phyloP scores from a whole-genome alignment of 169 alveolate genomes.

The Babesia ovata region DNA sequence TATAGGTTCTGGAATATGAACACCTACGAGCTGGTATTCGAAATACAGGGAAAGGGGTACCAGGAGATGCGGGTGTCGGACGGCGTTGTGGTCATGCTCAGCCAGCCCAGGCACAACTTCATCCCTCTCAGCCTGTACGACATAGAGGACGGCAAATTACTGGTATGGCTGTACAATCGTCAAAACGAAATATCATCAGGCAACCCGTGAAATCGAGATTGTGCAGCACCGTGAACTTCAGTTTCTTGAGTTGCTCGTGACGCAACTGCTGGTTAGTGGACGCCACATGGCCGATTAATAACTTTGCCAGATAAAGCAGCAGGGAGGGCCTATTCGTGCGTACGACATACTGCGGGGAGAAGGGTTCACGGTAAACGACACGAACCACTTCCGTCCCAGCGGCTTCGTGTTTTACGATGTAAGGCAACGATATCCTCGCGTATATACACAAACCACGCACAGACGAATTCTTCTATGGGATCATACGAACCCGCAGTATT shows the following conservation, averaged over 20 bases:
- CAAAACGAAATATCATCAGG: constrained; percentile 4
- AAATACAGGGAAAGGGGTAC: constrained; percentile 46
- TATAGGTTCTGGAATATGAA: constrained; percentile 75
- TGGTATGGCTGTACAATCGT: constrained; percentile 44
- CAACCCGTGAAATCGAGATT: constrained; percentile 63
- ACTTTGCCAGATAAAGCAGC: constrained; percentile 73
- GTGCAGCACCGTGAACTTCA: constrained; percentile 72
- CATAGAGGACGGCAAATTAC: constrained; percentile 73
- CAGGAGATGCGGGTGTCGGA: constrained; percentile 75
- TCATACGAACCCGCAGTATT: constrained; percentile 1
- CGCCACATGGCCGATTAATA: neutral
- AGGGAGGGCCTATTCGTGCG: constrained; percentile 71
- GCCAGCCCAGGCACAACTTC: constrained; percentile 70
- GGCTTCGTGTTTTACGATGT: constrained; percentile 80
- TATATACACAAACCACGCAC: neutral
- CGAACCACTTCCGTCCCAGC: constrained; percentile 70
- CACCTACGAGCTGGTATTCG: constrained; percentile 42
- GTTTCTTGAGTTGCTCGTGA: constrained; percentile 73
- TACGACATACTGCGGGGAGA: constrained; percentile 70
- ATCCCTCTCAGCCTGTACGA: constrained; percentile 73
- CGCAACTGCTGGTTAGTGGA: constrained; percentile 70
- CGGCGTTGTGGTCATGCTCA: constrained; percentile 78
- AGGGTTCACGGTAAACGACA: constrained; percentile 64
- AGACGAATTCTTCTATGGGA: neutral
- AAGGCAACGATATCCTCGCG: neutral